These are phyloP conservation scores for Coprinopsis marcescibilis DNA, from an alignment of 768 basidiomycete species.

Conservation along the genomic window DNA sequence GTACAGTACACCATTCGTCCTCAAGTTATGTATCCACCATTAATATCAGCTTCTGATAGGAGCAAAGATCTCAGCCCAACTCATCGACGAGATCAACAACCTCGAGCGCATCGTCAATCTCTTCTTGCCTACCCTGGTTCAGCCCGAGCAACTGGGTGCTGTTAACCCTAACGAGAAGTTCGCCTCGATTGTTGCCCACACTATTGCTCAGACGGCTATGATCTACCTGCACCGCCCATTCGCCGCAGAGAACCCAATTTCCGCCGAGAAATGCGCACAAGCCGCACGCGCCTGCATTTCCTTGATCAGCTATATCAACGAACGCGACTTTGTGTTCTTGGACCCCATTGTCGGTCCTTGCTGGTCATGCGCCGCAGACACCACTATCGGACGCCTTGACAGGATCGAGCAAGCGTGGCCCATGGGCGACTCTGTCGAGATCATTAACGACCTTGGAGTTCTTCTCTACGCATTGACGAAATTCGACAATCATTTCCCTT, in stretches of 20 bases:
- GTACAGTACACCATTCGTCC: constrained; percentile 24
- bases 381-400: constrained; percentile 61
- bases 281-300: constrained; percentile 57
- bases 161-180: constrained; percentile 54
- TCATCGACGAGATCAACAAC: constrained; percentile 53
- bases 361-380: constrained; percentile 66
- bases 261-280: constrained; percentile 61
- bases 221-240: constrained; percentile 62
- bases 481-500: constrained; percentile 54
- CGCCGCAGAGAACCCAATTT: constrained; percentile 50
- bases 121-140: constrained; percentile 59
- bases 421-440: constrained; percentile 47
- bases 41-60: constrained; percentile 30
- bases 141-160: constrained; percentile 57
- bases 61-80: constrained; percentile 38
- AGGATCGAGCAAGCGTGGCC: constrained; percentile 61
- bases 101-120: constrained; percentile 61
- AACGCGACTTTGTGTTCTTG: constrained; percentile 63
- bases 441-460: constrained; percentile 55
- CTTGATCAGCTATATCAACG: constrained; percentile 56
- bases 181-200: constrained; percentile 54
- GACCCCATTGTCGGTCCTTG: constrained; percentile 78
- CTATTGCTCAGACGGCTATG: constrained; percentile 58
- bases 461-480: constrained; percentile 61
- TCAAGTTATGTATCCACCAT: constrained; percentile 18